Evolutionary conservation across 345 rosid species (phyloP), one percentile per base, ranked within the genome.

Genomic region (Eucalyptus coolabah): DNA sequence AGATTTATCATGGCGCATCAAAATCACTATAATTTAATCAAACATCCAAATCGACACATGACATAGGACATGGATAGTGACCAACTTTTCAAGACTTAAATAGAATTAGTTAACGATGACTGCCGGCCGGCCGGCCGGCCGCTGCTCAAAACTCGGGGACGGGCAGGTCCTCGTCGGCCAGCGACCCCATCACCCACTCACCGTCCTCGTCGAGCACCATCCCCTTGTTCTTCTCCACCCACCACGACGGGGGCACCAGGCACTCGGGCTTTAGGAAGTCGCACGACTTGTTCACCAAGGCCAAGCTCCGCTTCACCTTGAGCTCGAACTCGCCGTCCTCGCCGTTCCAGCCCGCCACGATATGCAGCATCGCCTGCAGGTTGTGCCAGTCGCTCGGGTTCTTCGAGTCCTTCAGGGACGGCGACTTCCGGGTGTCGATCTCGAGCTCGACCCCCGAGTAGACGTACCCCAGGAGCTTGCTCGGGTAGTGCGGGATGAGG

Each of bases 161-260:
- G 30, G 99, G 98, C 45, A 86, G 91, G 87, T 97, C 97, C 89
- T 97, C 97, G 21, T 96, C 97, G 12, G 88, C 94, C 4, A 90
- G 93, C 19, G 93, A 65, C 89, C 90, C 96, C 91, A 93, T 40
- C 49, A 80, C 90, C 98, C 98, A 97, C 77, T 95, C 96, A 2
- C 98, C 99, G 60, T 94, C 92, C 67, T 92, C 94, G 49, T 92
- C 89, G 89, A 91, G 92, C 16, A 92, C 89, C 93, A 96, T 54
- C 50, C 99, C 98, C 93, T 94, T 97, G 93, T 97, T 96, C 93
- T 96, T 97, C 90, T 96, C 98, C 26, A 95, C 95, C 98, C 99
- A 96, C 99, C 99, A 97, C 2, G 95, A 91, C 24, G 93, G 97
- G 32, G 97, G 98, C 47, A 97, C 98, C 90, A 95, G 86, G 42